Percentiles rank a stretch among this genome's conserved stretches.
Conservation (phyloP, 352 stramenopile species). For the Thalassiosira delicatula region DNA sequence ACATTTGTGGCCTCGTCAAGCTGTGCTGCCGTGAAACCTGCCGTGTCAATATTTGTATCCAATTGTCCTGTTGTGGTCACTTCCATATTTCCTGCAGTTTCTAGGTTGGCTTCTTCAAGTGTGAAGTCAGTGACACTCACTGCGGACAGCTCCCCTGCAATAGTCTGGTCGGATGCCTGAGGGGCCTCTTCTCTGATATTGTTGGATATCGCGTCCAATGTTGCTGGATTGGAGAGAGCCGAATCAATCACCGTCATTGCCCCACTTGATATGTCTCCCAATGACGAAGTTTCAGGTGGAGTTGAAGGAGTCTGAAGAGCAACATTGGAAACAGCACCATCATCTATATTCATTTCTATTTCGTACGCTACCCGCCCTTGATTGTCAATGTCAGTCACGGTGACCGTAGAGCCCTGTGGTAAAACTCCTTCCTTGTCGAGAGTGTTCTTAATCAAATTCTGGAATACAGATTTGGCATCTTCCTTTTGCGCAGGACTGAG, state of each 20-base stretch:
- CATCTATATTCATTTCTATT: constrained; percentile 39
- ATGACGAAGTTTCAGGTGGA: constrained; percentile 4
- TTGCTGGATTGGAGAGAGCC: neutral
- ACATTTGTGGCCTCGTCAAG: constrained; percentile 18
- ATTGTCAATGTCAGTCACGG: constrained; percentile 39
- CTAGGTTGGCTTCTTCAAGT: neutral
- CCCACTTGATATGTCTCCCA: constrained; percentile 10
- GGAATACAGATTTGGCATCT: constrained; percentile 46
- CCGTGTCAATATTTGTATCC: constrained; percentile 25
- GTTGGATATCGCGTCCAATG: constrained; percentile 3
- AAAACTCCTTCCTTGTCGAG: constrained; percentile 35
- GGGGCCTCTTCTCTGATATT: neutral
- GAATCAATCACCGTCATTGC: neutral
- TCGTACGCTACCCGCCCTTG: constrained; percentile 34
- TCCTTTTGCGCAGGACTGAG: constrained; percentile 45
- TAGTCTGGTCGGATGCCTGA: neutral
- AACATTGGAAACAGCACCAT: constrained; percentile 1
- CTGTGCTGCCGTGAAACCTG: constrained; percentile 7
- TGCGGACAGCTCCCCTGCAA: constrained; percentile 9
- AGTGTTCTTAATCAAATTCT: constrained; percentile 31
- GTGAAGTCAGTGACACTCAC: constrained; percentile 1
- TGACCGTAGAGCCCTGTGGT: constrained; percentile 23
- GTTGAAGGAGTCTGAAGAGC: constrained; percentile 2
- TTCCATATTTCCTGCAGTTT: neutral
- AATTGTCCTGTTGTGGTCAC: neutral